Evolutionary conservation across 345 rosid species (phyloP), one percentile per base, ranked within the genome.

Genomic region (Hibiscus trionum): DNA sequence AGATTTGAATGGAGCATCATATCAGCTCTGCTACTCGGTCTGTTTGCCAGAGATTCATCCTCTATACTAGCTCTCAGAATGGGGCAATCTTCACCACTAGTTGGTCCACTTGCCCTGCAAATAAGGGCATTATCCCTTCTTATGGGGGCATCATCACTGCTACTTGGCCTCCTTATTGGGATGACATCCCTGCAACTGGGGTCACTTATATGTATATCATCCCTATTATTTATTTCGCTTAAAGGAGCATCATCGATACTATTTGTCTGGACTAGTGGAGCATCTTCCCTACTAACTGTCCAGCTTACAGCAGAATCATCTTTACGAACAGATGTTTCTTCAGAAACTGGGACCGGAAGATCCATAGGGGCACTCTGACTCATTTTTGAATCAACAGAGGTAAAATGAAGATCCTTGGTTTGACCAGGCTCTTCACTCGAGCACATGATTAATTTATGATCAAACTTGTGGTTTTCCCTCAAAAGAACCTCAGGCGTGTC

Each of bases 181-280:
- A 71, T 35, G 39, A 73, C 75, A 44, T 79, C 71, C 68, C 52
- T 69, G 9, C 63, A 26, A 69, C 24, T 67, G 49, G 79, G 70
- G 77, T 74, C 75, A 47, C 47, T 72, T 17, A 61, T 8, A 21
- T 77, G 29, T 4, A 11, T 4, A 56, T 8, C 60, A 56, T 19
- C 60, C 60, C 60, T 3, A 19, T 4, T 21, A 56, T 21, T 56
- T 19, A 21, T 7, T 8, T 26, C 14, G 14, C 60, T 56, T 56
- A 8, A 56, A 56, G 60, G 29, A 56, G 60, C 15, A 19, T 56
- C 60, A 3, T 56, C 27, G 5, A 10, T 9, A 2, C 17, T 16
- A 19, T 26, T 56, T 56, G 29, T 19, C 14, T 21, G 60, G 27
- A 19, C 19, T 10, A 21, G 19, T 19, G 27, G 21, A 56, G 60